Evolutionary conservation across 768 basidiomycete species (phyloP).

Genomic region (Boletellus emodensis): DNA sequence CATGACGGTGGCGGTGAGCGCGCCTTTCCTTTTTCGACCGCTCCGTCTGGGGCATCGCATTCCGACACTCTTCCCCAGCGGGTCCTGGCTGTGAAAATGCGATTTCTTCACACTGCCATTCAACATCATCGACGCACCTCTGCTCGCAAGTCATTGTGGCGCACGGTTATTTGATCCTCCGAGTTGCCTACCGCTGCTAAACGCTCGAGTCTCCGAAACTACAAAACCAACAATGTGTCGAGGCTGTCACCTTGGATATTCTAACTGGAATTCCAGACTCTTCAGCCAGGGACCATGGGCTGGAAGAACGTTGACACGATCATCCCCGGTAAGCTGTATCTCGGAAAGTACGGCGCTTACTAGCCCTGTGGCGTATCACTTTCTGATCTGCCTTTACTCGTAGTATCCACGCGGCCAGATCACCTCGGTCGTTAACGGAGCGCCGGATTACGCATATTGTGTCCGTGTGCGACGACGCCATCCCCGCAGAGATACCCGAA

Average conservation of each 20-base stretch:
- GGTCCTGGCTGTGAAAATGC: constrained; percentile 31
- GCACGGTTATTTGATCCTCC: constrained; percentile 32
- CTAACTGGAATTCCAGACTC: constrained; percentile 28
- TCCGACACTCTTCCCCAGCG: constrained; percentile 24
- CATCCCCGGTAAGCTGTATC: constrained; percentile 60
- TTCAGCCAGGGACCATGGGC: constrained; percentile 28
- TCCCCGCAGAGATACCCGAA: constrained; percentile 66
- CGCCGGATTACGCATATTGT: constrained; percentile 76
- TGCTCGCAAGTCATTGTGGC: constrained; percentile 20
- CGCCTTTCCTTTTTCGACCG: constrained; percentile 29
- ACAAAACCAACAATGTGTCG: constrained; percentile 34
- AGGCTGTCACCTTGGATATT: constrained; percentile 16
- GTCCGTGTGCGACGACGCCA: constrained; percentile 70
- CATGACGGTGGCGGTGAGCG: constrained; percentile 30
- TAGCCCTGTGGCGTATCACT: constrained; percentile 18
- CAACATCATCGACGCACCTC: constrained; percentile 14
- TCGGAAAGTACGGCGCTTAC: constrained; percentile 62
- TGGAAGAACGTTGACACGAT: constrained; percentile 69
- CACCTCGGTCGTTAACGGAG: constrained; percentile 67
- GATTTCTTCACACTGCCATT: constrained; percentile 32
- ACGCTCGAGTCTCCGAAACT: constrained; percentile 22
- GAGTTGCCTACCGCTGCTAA: constrained; percentile 25
- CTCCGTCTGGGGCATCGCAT: constrained; percentile 29
- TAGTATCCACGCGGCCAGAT: constrained; percentile 68
- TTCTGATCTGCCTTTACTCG: constrained; percentile 44